Conservation (phyloP, 192 early-diverging fungal species). For the Coemansia erecta region DNA sequence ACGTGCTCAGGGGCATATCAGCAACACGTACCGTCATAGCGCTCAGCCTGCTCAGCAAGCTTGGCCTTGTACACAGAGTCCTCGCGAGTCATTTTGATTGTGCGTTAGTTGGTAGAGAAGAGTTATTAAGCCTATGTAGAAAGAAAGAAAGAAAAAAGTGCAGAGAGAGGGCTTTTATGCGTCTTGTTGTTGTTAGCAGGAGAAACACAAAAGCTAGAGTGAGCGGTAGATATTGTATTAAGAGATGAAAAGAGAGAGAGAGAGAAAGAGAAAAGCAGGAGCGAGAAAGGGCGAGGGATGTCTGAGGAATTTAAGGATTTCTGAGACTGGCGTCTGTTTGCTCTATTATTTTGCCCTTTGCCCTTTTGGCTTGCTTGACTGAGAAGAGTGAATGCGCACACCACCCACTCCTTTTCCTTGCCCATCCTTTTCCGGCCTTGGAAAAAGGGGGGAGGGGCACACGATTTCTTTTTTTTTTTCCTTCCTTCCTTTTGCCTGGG, state of each 20-base stretch:
- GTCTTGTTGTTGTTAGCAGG: not conserved
- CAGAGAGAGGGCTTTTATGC: not conserved
- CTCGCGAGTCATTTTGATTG: conserved; percentile 46
- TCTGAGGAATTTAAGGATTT: conserved; percentile 6
- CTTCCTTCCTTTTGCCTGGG: too few species aligned
- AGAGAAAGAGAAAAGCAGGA: not conserved
- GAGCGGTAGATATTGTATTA: not conserved
- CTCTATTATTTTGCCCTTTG: conserved; percentile 2
- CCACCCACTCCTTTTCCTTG: not conserved
- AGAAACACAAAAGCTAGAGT: not conserved
- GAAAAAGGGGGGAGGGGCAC: too few species aligned
- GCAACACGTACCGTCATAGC: conserved; percentile 87
- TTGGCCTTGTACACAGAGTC: conserved; percentile 98
- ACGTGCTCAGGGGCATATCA: conserved; percentile 1
- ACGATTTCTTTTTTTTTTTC: too few species aligned
- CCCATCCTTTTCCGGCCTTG: too few species aligned
- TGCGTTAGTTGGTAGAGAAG: not conserved
- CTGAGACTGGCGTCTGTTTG: conserved; percentile 11
- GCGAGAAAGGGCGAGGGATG: conserved; percentile 2
- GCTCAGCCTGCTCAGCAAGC: conserved; percentile 98
- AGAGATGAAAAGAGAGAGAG: conserved; percentile 1
- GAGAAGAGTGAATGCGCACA: not conserved
- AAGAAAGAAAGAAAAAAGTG: conserved; percentile 3
- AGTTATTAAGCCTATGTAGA: not conserved
- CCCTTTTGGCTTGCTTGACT: too few species aligned